phyloP scores from a whole-genome alignment of 2,329 filamentous ascomycete genomes.

The Colletotrichum aenigma region DNA sequence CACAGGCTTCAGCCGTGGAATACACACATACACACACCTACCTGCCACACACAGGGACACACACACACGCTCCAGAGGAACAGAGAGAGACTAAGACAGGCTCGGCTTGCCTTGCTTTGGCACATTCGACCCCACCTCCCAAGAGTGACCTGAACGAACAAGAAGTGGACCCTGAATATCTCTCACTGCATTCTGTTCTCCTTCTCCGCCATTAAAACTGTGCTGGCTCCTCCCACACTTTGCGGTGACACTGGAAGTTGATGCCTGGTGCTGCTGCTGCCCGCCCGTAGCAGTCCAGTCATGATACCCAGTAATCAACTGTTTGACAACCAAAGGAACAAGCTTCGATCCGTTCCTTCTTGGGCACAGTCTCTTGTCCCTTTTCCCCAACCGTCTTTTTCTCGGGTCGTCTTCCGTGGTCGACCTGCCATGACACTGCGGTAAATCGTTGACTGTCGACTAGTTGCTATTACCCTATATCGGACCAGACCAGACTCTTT shows the following conservation, averaged over 20 bases:
- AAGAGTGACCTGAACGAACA: neutral
- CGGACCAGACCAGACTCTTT: neutral
- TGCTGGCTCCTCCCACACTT: conserved; percentile 14
- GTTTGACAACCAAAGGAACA: conserved; percentile 4
- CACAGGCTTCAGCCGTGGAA: neutral
- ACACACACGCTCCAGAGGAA: neutral
- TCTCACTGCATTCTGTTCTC: conserved; percentile 1
- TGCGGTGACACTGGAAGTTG: neutral
- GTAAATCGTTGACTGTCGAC: neutral
- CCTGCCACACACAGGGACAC: neutral
- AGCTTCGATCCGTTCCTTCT: neutral
- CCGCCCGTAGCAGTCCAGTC: neutral
- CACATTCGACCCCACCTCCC: conserved; percentile 14
- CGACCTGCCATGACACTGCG: neutral
- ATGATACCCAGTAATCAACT: conserved; percentile 12
- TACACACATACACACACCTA: neutral
- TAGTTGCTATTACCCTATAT: neutral
- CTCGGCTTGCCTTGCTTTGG: conserved; percentile 9
- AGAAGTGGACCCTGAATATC: conserved; percentile 21
- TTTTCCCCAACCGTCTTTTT: neutral
- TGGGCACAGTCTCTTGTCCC: neutral
- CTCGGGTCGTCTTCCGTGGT: neutral
- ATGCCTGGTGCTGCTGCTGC: conserved; percentile 4
- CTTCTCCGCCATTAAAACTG: conserved; percentile 18
- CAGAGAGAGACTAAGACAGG: conserved; percentile 7